A percentile compares a stretch with the other conserved stretches of the same genome.
These are phyloP conservation scores for Phytomonas sp. DNA, from an alignment of 208 protist genomes.

Conservation along the genomic window DNA sequence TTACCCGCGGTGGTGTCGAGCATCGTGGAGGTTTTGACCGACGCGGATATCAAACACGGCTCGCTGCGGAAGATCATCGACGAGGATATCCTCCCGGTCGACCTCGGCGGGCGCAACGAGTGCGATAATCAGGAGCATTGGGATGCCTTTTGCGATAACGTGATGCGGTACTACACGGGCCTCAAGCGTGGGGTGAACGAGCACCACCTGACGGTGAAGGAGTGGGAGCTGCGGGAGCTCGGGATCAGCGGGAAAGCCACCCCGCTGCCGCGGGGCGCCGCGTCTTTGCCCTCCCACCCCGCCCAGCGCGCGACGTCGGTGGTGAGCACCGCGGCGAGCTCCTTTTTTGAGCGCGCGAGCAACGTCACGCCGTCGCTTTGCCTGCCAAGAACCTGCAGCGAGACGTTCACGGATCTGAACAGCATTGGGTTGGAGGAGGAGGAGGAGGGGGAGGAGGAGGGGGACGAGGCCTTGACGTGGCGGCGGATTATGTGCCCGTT, in stretches of 20 bases:
- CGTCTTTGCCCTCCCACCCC: neutral
- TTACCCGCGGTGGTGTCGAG: slow-evolving; percentile 61
- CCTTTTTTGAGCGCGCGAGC: neutral
- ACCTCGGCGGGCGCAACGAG: slow-evolving; percentile 55
- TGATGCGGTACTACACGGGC: slow-evolving; percentile 41
- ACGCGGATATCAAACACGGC: slow-evolving; percentile 41
- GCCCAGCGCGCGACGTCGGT: neutral
- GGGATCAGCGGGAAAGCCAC: neutral
- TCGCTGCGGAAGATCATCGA: slow-evolving; percentile 56
- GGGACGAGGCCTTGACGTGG: neutral
- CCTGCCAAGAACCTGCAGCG: neutral
- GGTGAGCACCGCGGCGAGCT: neutral
- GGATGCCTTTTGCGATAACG: slow-evolving; percentile 23
- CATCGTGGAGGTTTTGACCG: slow-evolving; percentile 53
- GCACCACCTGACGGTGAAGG: slow-evolving; percentile 52
- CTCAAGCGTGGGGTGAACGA: slow-evolving; percentile 33
- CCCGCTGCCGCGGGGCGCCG: neutral
- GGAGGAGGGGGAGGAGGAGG: neutral
- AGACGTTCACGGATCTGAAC: neutral
- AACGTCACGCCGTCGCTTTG: neutral
- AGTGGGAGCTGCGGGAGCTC: slow-evolving; percentile 50
- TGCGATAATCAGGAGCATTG: slow-evolving; percentile 53
- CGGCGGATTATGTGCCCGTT: slow-evolving; percentile 19
- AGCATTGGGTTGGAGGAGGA: neutral
- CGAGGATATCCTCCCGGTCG: slow-evolving; percentile 39